Evolutionary conservation across 768 basidiomycete genomes (phyloP), one percentile per base, ranked within the genome.

Genomic region (Collybia sordida): DNA sequence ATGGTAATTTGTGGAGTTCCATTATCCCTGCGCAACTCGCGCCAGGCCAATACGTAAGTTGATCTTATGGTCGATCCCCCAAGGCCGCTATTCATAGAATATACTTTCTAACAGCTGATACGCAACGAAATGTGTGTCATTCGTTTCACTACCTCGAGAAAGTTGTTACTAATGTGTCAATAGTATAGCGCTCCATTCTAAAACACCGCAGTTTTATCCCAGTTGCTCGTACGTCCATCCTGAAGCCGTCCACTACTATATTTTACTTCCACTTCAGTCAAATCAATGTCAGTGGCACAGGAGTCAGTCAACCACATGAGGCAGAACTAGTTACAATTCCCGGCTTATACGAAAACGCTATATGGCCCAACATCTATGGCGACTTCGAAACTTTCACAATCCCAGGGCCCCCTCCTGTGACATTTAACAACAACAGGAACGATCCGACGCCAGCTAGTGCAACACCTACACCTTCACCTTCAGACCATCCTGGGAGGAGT

Each of bases 21-120:
- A 74, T 66, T 7, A 72, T 80, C 44, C 75, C 77, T 28, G 55
- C 61, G 45, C 60, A 65, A 17, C 62, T 79, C 17, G 66, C 70
- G 23, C 58, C 74, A 51, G 78, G 78, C 4, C 68, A 78, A 69
- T 82, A 80, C 62, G 78, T 78, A 64, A 62, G 74, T 69, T 52
- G 28, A 4, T 9, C 9, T 31, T 11, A 11, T 31, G 11, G 3
- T 31, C 9, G 14, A 31, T 31, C 3, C 14, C 11, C n/a, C n/a
- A n/a, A n/a, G n/a, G n/a, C n/a, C 5, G 14, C 9, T 12, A 11
- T 14, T 31, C 6, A 31, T 11, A 31, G 9, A 31, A 31, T 7
- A 6, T 12, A 11, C 3, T 31, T 3, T 31, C 4, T 7, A 12
- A 31, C 46, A 79, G 77, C 64, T 79, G 42, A 64, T 78, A 38